Evolutionary conservation across 208 protist genomes (phyloP).

Genomic region (Perkinsela sp.): DNA sequence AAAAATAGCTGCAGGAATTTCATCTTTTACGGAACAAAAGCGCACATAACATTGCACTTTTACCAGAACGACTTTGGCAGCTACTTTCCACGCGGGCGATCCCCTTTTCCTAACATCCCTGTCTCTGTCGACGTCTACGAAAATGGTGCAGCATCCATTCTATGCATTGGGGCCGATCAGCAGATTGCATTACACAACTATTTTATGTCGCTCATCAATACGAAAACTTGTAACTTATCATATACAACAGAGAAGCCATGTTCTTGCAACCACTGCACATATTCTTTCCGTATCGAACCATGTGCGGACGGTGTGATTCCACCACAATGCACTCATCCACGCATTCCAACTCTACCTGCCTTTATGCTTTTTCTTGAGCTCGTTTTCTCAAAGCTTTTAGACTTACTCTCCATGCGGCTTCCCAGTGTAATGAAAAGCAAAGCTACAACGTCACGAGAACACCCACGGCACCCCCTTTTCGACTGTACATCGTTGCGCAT

Average conservation of each 20-base stretch:
- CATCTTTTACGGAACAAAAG: neutral
- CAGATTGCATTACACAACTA: neutral
- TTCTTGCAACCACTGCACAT: neutral
- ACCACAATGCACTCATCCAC: neutral
- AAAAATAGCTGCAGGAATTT: neutral
- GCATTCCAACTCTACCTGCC: neutral
- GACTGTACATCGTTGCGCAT: neutral
- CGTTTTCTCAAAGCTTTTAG: neutral
- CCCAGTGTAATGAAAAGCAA: neutral
- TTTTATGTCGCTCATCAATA: too few species aligned
- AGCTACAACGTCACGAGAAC: neutral
- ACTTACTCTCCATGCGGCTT: neutral
- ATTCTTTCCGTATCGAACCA: neutral
- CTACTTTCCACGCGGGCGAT: neutral
- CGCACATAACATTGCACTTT: neutral
- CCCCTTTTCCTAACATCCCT: neutral
- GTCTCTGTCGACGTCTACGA: neutral
- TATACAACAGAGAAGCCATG: too few species aligned
- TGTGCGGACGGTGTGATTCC: neutral
- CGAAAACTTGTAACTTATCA: too few species aligned
- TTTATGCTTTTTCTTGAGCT: neutral
- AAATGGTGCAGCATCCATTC: neutral
- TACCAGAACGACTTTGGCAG: neutral
- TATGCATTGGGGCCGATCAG: neutral
- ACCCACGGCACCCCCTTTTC: neutral